Conservation (phyloP, 768 basidiomycete genomes). For the Cystoderma amianthinum region DNA sequence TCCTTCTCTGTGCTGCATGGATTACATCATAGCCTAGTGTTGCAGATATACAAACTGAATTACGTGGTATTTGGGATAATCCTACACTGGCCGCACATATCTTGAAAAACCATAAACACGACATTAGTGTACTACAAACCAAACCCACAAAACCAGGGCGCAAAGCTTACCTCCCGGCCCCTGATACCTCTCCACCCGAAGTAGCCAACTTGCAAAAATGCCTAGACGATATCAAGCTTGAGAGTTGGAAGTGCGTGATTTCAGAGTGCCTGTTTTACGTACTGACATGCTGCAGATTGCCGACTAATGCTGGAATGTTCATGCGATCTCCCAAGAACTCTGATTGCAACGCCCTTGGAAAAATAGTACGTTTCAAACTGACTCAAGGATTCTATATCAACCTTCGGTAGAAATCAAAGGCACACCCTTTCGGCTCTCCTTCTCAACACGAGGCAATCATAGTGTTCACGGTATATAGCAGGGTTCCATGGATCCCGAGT, state of each 20-base stretch:
- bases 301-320: conserved; percentile 49
- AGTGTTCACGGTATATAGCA: conserved; percentile 54
- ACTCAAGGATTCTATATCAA: too few species aligned
- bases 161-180: conserved; percentile 25
- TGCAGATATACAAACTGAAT: conserved; percentile 35
- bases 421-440: too few species aligned
- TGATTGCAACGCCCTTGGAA: conserved; percentile 54
- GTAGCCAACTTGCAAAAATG: conserved; percentile 39
- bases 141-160: conserved; percentile 23
- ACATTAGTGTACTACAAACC: too few species aligned
- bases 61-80: conserved; percentile 44
- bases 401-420: too few species aligned
- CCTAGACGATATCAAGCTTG: conserved; percentile 46
- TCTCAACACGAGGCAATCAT: conserved; percentile 37
- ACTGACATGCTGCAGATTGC: conserved; percentile 28
- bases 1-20: neutral
- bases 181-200: conserved; percentile 34
- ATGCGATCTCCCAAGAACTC: conserved; percentile 58
- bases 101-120: conserved; percentile 42
- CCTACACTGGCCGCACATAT: conserved; percentile 54
- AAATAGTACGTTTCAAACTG: conserved; percentile 26
- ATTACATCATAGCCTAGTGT: conserved; percentile 32
- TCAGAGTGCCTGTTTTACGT: neutral
- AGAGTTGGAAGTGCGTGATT: conserved; percentile 53
- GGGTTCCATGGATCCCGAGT: conserved; percentile 53